Conservation (phyloP, 495 filamentous ascomycete genomes). For the Trichoderma asperelloides region DNA sequence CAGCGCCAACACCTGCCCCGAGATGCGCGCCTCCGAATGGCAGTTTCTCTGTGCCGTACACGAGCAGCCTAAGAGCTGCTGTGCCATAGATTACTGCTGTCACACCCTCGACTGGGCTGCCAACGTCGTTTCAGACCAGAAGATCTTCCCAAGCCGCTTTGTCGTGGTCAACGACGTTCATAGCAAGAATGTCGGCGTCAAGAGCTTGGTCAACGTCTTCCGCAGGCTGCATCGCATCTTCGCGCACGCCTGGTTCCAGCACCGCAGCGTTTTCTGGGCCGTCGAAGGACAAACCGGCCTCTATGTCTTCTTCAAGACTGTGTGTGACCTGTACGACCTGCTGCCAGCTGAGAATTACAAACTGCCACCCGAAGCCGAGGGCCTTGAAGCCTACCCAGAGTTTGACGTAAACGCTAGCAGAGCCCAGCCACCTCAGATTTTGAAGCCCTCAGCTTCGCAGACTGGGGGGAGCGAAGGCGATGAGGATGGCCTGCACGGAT, state of each 20-base stretch:
- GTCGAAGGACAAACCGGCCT: conserved; percentile 82
- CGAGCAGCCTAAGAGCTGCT: conserved; percentile 88
- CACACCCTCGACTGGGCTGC: conserved; percentile 97
- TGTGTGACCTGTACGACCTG: conserved; percentile 82
- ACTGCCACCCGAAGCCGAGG: conserved; percentile 86
- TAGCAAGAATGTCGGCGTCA: conserved; percentile 57
- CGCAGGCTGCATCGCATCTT: conserved; percentile 91
- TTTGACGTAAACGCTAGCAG: conserved; percentile 16
- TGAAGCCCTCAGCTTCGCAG: conserved; percentile 39
- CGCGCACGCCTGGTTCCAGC: conserved; percentile 97
- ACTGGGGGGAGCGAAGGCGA: conserved; percentile 19
- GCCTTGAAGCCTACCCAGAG: conserved; percentile 40
- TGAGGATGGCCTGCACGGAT: conserved; percentile 36
- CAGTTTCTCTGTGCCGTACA: conserved; percentile 98
- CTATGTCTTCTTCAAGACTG: conserved; percentile 93
- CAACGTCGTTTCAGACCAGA: conserved; percentile 78
- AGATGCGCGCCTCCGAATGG: conserved; percentile 98
- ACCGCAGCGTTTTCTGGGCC: conserved; percentile 89
- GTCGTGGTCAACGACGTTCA: conserved; percentile 50
- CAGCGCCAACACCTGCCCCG: conserved; percentile 77
- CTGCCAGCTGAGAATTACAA: conserved; percentile 93
- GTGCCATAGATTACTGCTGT: conserved; percentile 97
- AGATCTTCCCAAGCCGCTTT: conserved; percentile 85
- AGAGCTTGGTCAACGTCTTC: conserved; percentile 90
- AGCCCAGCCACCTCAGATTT: conserved; percentile 26